phyloP scores from a whole-genome alignment of 2,329 filamentous ascomycete species.

The Leptographium lundbergii region DNA sequence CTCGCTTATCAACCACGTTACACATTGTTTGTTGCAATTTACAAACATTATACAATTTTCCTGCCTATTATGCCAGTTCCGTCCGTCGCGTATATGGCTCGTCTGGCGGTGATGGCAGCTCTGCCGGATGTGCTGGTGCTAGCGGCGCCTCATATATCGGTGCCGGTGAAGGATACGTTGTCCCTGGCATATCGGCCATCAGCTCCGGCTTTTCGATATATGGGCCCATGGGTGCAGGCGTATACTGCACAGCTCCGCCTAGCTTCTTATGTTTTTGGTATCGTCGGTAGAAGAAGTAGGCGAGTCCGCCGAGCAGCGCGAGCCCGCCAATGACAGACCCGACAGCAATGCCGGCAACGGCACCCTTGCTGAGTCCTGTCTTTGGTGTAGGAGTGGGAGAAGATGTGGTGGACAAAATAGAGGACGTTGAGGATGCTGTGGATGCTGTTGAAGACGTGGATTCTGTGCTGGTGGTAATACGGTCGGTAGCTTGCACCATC shows the following conservation, averaged over 20 bases:
- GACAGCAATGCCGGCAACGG: neutral
- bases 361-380: neutral
- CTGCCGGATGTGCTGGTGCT: neutral
- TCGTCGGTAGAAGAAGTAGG: neutral
- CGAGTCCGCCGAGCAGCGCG: neutral
- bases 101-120: neutral
- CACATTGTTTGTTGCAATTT: no score
- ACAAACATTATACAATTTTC: no score
- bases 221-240: neutral
- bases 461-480: neutral
- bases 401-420: neutral
- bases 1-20: no score
- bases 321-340: neutral
- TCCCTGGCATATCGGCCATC: neutral
- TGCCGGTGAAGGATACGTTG: neutral
- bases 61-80: neutral
- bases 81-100: no score
- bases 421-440: neutral
- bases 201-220: neutral
- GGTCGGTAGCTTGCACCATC: conserved; percentile 8
- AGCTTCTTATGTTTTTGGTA: neutral
- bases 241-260: neutral
- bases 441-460: neutral
- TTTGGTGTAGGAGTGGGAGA: neutral
- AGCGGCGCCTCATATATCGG: neutral